These are phyloP conservation scores for Starmerella stigmatis DNA, from an alignment of 805 yeast genomes.

Conservation along the genomic window DNA sequence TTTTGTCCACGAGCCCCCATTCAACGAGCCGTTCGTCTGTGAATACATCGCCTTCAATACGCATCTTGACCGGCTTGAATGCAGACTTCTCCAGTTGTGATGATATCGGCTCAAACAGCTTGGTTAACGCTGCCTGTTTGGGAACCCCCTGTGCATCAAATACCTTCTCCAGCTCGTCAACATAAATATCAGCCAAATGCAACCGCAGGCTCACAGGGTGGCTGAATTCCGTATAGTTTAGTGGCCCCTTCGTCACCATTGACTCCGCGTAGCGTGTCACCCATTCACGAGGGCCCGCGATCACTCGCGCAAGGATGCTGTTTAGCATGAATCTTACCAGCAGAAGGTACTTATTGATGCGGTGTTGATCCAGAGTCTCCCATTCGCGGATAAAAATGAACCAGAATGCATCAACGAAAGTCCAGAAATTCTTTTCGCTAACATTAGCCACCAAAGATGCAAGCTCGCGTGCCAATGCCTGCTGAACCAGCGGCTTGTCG, in stretches of 20 bases:
- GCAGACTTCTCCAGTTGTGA: conserved; percentile 39
- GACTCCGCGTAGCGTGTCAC: conserved; percentile 44
- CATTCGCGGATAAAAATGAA: conserved; percentile 66
- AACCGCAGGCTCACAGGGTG: conserved; percentile 68
- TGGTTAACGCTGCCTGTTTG: conserved; percentile 40
- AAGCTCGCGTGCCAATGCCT: conserved; percentile 61
- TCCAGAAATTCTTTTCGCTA: conserved; percentile 34
- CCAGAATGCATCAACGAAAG: conserved; percentile 73
- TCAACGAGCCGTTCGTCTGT: conserved; percentile 49
- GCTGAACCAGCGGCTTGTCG: conserved; percentile 89
- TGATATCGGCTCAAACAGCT: conserved; percentile 51
- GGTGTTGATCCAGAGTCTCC: conserved; percentile 68
- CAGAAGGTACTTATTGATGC: conserved; percentile 78
- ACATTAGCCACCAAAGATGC: conserved; percentile 41
- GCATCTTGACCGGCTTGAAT: conserved; percentile 54
- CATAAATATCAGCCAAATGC: conserved; percentile 71
- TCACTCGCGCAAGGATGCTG: conserved; percentile 50
- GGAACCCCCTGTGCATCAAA: conserved; percentile 38
- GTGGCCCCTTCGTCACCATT: conserved; percentile 34
- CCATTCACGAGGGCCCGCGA: conserved; percentile 17
- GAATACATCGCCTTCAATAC: conserved; percentile 55
- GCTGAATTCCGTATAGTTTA: conserved; percentile 43
- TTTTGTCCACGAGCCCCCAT: conserved; percentile 41
- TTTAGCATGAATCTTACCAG: conserved; percentile 67
- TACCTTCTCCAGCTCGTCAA: conserved; percentile 72